Evolutionary conservation across 768 basidiomycete species (phyloP), one percentile per base, ranked within the genome.

Genomic region (Rhizopogon sp.): DNA sequence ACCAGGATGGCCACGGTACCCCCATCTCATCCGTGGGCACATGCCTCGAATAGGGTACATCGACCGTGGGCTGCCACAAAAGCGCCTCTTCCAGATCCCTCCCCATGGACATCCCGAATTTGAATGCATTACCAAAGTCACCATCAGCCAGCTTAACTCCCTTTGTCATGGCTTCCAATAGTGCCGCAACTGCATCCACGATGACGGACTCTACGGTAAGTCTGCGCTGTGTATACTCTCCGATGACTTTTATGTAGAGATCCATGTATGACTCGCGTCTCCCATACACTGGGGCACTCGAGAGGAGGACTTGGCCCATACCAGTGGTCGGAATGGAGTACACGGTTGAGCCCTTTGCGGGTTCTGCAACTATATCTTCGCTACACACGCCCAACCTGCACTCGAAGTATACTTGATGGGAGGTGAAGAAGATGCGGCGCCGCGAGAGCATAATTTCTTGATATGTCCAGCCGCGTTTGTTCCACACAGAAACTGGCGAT

Each of bases 11-110:
- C 50, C 54, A 65, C 25, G 16, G 20, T 1, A 56, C 9, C 41
- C 20, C 13, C 22, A n/a, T 39, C 0, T 28, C 16, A 20, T 43
- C 13, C 11, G 52, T 28, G 3, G 6, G n/a, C 28, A 39, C 41
- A 3, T 63, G 63, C 14, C 61, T 56, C 3, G 52, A 47, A 39
- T 58, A 53, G 3, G 40, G 16, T 3, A 52, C 13, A 17, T 55
- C 39, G 1, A 60, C 41, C 13, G 40, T 62, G n/a, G 63, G 64
- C 8, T 65, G 58, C 63, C 63, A 65, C 17, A 65, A n/a, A 10
- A 65, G 17, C 7, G 53, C 56, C 22, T 47, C n/a, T 11, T 65
- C 56, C 8, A 65, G 22, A 35, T 9, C 3, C 9, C 58, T n/a
- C 13, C 45, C 45, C 8, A 55, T 4, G 22, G 9, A 37, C 29